phyloP scores from a whole-genome alignment of 176 grass and related monocot genomes.

The Zea luxurians region DNA sequence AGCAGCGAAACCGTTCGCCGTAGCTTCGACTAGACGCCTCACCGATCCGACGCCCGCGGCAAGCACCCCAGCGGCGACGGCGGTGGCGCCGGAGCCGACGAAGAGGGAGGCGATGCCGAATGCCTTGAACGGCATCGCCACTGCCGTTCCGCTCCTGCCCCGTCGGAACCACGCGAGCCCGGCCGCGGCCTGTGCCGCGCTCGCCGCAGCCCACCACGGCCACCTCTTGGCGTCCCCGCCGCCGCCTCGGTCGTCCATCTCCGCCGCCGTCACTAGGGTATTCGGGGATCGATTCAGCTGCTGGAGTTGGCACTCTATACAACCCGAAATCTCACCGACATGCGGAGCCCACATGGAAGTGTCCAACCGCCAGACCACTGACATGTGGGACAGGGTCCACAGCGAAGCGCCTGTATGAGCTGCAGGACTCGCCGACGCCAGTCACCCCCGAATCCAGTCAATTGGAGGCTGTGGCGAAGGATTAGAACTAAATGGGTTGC shows the following conservation, averaged over 20 bases:
- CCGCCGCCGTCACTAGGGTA: conserved; percentile 37
- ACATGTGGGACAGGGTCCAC: not conserved
- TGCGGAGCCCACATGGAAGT: not conserved
- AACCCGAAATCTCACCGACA: conserved; percentile 26
- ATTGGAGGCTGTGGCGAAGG: too few relatives aligned
- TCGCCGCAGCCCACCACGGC: conserved; percentile 67
- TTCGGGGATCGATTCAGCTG: not conserved
- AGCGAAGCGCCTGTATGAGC: not conserved
- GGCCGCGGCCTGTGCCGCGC: conserved; percentile 41
- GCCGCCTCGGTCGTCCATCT: conserved; percentile 33
- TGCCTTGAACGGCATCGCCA: conserved; percentile 78
- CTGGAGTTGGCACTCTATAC: not conserved
- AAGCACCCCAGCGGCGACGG: conserved; percentile 38
- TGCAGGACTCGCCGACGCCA: not conserved
- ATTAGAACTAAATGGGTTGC: too few relatives aligned
- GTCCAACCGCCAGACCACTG: not conserved
- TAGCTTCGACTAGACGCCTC: not conserved
- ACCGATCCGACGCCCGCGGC: conserved; percentile 65
- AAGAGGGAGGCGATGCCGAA: conserved; percentile 69
- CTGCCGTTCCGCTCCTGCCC: conserved; percentile 45
- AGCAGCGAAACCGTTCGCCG: not conserved
- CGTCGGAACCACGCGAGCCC: conserved; percentile 61
- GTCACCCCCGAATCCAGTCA: not conserved
- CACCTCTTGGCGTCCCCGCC: conserved; percentile 27
- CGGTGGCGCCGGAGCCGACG: conserved; percentile 55